phyloP scores from a whole-genome alignment of 2,329 filamentous ascomycete genomes.

The Grosmannia clavigera region DNA sequence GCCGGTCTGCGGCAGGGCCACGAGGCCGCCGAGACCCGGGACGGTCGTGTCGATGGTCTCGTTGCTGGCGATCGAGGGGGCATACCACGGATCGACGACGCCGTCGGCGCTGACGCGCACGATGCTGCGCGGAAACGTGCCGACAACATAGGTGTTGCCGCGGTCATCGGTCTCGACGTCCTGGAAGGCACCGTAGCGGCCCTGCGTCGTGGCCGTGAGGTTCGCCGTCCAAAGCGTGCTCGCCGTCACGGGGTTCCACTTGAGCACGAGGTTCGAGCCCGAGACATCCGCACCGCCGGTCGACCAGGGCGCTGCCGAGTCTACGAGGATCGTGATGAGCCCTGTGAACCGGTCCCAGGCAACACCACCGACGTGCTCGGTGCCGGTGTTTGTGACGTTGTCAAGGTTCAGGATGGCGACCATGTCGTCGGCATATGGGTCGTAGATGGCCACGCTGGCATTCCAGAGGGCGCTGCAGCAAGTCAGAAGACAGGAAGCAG shows the following conservation, averaged over 20 bases:
- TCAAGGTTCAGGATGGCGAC: slow-evolving; percentile 16
- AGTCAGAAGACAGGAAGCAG: background rate
- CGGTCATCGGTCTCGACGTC: slow-evolving; percentile 17
- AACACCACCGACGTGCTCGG: no score
- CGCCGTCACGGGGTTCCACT: slow-evolving; percentile 18
- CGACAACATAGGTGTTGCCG: no score
- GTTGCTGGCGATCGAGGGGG: no score
- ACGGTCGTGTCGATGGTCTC: no score
- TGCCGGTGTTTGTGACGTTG: slow-evolving; percentile 1
- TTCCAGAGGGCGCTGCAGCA: slow-evolving; percentile 13
- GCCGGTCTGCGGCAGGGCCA: no score
- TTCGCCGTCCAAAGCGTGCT: slow-evolving; percentile 20
- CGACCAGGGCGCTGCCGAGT: slow-evolving; percentile 22
- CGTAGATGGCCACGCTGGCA: slow-evolving; percentile 20
- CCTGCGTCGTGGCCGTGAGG: slow-evolving; percentile 18
- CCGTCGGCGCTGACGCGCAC: no score
- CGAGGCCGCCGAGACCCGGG: no score
- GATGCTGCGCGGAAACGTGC: no score
- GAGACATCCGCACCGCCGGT: slow-evolving; percentile 22
- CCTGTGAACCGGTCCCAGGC: no score
- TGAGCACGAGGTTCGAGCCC: slow-evolving; percentile 24
- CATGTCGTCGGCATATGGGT: slow-evolving; percentile 19
- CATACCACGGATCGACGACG: no score
- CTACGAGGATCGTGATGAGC: slow-evolving; percentile 19
- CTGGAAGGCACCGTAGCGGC: slow-evolving; percentile 24